phyloP scores from a whole-genome alignment of 495 filamentous ascomycete genomes.

The Penicillium cinerascens region DNA sequence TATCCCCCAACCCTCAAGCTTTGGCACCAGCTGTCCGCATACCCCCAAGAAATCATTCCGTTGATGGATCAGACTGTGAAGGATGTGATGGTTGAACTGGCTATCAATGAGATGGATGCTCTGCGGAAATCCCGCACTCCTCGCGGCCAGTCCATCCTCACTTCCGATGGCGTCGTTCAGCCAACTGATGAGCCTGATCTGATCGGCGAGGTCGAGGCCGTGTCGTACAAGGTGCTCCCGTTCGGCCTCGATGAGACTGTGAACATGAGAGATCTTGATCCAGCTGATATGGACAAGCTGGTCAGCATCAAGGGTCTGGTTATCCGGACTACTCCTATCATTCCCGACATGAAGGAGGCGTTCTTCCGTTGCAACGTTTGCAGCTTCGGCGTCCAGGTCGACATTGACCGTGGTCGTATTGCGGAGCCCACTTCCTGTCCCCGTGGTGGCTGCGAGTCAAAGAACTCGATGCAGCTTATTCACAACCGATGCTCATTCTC shows the following conservation, averaged over 20 bases:
- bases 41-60: constrained; percentile 92
- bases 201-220: constrained; percentile 63
- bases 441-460: constrained; percentile 72
- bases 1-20: constrained; percentile 91
- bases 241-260: constrained; percentile 83
- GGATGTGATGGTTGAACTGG: constrained; percentile 88
- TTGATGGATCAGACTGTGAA: constrained; percentile 94
- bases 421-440: constrained; percentile 90
- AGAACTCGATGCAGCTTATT: constrained; percentile 96
- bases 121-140: constrained; percentile 41
- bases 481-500: constrained; percentile 95
- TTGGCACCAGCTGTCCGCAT: constrained; percentile 90
- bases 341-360: constrained; percentile 96
- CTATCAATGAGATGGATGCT: constrained; percentile 73
- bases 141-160: constrained; percentile 38
- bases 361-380: constrained; percentile 96
- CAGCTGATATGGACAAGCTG: constrained; percentile 89
- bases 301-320: constrained; percentile 95
- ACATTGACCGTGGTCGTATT: constrained; percentile 93
- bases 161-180: constrained; percentile 71
- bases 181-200: constrained; percentile 73
- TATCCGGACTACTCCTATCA: constrained; percentile 91
- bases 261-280: constrained; percentile 94
- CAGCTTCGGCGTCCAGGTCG: constrained; percentile 83
- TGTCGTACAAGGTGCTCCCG: constrained; percentile 78